Percentiles rank a stretch among this genome's conserved stretches.
phyloP scores from a whole-genome alignment of 495 filamentous ascomycete species.

The Rusavskia elegans region DNA sequence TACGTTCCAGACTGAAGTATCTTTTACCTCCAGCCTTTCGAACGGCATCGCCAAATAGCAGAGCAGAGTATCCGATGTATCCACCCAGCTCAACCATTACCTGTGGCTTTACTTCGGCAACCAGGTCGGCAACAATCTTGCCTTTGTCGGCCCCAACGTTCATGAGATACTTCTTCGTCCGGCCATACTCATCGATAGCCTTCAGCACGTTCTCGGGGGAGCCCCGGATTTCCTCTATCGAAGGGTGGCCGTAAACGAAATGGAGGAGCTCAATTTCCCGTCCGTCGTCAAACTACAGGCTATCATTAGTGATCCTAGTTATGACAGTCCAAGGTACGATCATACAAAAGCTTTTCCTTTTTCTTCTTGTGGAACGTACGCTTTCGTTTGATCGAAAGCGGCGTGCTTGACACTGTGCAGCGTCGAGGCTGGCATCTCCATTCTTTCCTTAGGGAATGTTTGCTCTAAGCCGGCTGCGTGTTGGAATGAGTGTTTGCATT shows the following conservation, averaged over 20 bases:
- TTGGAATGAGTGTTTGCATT: not conserved
- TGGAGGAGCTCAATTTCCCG: conserved; percentile 59
- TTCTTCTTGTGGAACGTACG: conserved; percentile 28
- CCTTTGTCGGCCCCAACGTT: conserved; percentile 65
- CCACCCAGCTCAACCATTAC: conserved; percentile 67
- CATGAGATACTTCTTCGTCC: conserved; percentile 54
- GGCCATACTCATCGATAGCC: conserved; percentile 57
- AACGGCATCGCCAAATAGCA: conserved; percentile 48
- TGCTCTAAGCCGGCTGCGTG: no score
- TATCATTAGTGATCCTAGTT: not conserved
- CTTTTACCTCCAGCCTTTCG: conserved; percentile 31
- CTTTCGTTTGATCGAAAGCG: conserved; percentile 22
- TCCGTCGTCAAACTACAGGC: conserved; percentile 43
- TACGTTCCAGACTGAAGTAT: conserved; percentile 49
- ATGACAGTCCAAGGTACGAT: not conserved
- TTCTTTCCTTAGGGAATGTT: not conserved
- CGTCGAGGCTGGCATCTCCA: not conserved
- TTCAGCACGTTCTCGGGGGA: conserved; percentile 46
- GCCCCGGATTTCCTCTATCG: conserved; percentile 41
- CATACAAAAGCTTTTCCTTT: conserved; percentile 12
- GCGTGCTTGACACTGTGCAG: not conserved
- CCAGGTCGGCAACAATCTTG: conserved; percentile 45
- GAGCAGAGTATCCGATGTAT: conserved; percentile 61
- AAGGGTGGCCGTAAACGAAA: conserved; percentile 44
- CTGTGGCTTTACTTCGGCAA: conserved; percentile 44